phyloP scores from a whole-genome alignment of 306 rosid genomes.

The Quercus suber region DNA sequence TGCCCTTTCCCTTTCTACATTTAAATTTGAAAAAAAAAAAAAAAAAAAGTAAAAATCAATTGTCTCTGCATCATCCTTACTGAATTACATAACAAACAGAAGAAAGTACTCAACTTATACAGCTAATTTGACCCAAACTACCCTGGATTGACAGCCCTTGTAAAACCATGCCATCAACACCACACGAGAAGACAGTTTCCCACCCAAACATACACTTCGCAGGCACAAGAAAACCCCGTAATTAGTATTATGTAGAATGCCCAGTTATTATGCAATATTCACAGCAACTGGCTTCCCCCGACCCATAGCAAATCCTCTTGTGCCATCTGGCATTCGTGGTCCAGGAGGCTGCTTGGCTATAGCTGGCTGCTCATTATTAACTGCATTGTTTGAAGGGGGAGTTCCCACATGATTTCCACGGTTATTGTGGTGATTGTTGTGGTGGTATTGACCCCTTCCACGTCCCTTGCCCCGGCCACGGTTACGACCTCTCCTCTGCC shows the following conservation, averaged over 20 bases:
- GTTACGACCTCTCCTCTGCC: conserved; percentile 73
- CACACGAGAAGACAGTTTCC: conserved; percentile 1
- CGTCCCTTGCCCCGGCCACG: conserved; percentile 82
- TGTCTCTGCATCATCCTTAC: not conserved
- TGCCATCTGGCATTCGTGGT: conserved; percentile 98
- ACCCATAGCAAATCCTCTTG: conserved; percentile 93
- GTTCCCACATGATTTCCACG: conserved; percentile 61
- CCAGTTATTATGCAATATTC: conserved; percentile 44
- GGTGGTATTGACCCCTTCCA: conserved; percentile 67
- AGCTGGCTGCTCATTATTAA: conserved; percentile 43
- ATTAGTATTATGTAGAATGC: not conserved
- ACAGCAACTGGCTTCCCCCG: conserved; percentile 79
- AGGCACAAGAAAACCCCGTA: conserved; percentile 1
- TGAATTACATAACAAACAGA: conserved; percentile 1
- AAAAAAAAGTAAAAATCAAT: not conserved
- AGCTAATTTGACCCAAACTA: not conserved
- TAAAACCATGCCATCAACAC: conserved; percentile 29
- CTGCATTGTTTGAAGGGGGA: conserved; percentile 46
- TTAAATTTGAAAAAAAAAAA: not conserved
- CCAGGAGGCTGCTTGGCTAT: conserved; percentile 83
- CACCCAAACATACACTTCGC: conserved; percentile 8
- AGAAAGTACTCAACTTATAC: not conserved
- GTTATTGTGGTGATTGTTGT: conserved; percentile 55
- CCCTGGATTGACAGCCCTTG: conserved; percentile 27
- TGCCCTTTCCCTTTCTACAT: not conserved